Evolutionary conservation across 1,284 basidiomycete genomes (phyloP).

Genomic region (Fomes fomentarius): DNA sequence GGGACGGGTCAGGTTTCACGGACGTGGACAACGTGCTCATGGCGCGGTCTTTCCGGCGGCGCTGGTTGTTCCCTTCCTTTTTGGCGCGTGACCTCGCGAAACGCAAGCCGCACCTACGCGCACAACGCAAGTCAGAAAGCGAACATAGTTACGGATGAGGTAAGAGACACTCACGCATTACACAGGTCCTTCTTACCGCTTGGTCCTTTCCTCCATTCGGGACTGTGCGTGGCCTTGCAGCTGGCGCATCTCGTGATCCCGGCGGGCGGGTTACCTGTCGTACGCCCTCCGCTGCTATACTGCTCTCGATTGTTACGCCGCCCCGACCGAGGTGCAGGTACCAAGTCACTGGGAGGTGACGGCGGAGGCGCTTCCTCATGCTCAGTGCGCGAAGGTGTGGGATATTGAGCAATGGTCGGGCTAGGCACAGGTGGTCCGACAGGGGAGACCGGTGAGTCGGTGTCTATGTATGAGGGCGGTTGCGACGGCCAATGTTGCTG

Average conservation of each 20-base stretch:
- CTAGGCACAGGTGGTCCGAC: constrained; percentile 27
- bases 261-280: constrained; percentile 64
- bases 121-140: constrained; percentile 4
- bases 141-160: constrained; percentile 8
- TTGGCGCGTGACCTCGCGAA: constrained; percentile 83
- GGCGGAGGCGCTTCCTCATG: constrained; percentile 27
- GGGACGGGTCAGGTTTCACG: constrained; percentile 37
- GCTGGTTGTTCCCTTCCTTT: constrained; percentile 63
- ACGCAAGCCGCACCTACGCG: constrained; percentile 71
- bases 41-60: constrained; percentile 47
- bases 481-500: constrained; percentile 36
- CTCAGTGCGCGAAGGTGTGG: constrained; percentile 18
- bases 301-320: constrained; percentile 46
- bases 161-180: constrained; percentile 76
- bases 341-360: constrained; percentile 45
- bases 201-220: constrained; percentile 94
- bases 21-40: constrained; percentile 39
- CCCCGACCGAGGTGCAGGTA: constrained; percentile 66
- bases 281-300: constrained; percentile 35
- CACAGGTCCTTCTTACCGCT: constrained; percentile 91
- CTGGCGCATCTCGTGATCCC: constrained; percentile 80
- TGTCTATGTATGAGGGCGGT: constrained; percentile 31
- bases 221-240: constrained; percentile 84
- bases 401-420: constrained; percentile 22
- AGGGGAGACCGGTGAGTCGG: constrained; percentile 20